phyloP scores from a whole-genome alignment of 495 filamentous ascomycete species.

The Physcia stellaris region DNA sequence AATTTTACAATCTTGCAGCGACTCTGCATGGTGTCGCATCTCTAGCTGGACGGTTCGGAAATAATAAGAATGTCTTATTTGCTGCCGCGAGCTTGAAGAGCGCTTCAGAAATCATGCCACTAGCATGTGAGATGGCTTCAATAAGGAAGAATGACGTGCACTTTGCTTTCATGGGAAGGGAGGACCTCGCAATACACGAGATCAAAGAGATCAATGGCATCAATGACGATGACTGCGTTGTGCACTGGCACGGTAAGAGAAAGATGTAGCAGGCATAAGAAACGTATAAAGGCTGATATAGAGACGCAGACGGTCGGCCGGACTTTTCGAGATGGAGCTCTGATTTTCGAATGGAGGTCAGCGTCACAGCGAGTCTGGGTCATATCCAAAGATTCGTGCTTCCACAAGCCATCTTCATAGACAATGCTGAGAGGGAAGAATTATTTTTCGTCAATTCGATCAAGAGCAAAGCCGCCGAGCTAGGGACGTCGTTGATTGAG shows the following conservation, averaged over 20 bases:
- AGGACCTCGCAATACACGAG: constrained; percentile 36
- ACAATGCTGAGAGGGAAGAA: constrained; percentile 30
- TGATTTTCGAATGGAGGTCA: constrained; percentile 35
- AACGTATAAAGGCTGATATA: constrained; percentile 8
- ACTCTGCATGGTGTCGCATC: constrained; percentile 32
- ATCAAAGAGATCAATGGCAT: constrained; percentile 37
- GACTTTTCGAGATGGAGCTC: constrained; percentile 34
- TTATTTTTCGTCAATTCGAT: constrained; percentile 40
- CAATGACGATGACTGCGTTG: constrained; percentile 28
- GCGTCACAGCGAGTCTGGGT: constrained; percentile 26
- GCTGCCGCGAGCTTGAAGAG: constrained; percentile 35
- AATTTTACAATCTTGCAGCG: constrained; percentile 37
- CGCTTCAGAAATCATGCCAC: constrained; percentile 35
- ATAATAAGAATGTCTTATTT: constrained; percentile 33
- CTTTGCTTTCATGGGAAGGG: constrained; percentile 40
- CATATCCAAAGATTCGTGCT: constrained; percentile 33
- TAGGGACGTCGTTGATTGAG: constrained; percentile 44
- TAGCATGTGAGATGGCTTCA: constrained; percentile 40
- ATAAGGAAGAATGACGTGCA: constrained; percentile 34
- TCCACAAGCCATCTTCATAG: constrained; percentile 37
- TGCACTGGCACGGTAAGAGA: constrained; percentile 39
- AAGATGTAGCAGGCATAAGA: not conserved
- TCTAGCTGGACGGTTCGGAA: constrained; percentile 18
- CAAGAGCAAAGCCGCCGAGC: constrained; percentile 26
- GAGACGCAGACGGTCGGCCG: constrained; percentile 31